These are phyloP conservation scores for Tulasnella sp. DNA, from an alignment of 768 basidiomycete species.

Conservation along the genomic window DNA sequence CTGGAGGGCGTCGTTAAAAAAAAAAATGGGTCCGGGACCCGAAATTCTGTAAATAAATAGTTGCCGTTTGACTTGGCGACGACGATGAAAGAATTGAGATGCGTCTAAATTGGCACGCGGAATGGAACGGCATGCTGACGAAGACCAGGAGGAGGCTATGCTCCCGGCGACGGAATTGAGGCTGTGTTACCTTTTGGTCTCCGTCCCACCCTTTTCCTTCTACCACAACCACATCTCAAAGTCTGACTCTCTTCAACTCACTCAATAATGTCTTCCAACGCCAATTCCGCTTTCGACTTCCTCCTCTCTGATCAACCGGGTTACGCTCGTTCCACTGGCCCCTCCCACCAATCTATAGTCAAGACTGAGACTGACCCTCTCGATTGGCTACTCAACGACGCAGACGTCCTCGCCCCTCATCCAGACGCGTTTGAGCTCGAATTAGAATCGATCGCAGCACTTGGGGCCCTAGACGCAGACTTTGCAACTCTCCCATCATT, in stretches of 20 bases:
- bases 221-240: neutral
- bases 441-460: constrained; percentile 61
- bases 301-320: constrained; percentile 8
- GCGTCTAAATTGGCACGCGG: no score
- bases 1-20: neutral
- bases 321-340: neutral
- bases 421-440: constrained; percentile 78
- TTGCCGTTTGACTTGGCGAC: no score
- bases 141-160: no score
- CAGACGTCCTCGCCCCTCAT: constrained; percentile 65
- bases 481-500: constrained; percentile 24
- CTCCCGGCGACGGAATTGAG: no score
- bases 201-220: neutral
- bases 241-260: constrained; percentile 1
- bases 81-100: no score
- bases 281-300: constrained; percentile 9
- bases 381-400: constrained; percentile 48
- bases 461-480: constrained; percentile 58
- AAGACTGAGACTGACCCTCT: constrained; percentile 13
- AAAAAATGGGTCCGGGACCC: neutral
- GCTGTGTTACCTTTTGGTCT: no score
- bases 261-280: neutral
- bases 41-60: no score
- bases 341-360: neutral
- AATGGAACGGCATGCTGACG: no score